Evolutionary conservation across 2,329 filamentous ascomycete species (phyloP), one percentile per base, ranked within the genome.

Genomic region (Clonostachys solani): DNA sequence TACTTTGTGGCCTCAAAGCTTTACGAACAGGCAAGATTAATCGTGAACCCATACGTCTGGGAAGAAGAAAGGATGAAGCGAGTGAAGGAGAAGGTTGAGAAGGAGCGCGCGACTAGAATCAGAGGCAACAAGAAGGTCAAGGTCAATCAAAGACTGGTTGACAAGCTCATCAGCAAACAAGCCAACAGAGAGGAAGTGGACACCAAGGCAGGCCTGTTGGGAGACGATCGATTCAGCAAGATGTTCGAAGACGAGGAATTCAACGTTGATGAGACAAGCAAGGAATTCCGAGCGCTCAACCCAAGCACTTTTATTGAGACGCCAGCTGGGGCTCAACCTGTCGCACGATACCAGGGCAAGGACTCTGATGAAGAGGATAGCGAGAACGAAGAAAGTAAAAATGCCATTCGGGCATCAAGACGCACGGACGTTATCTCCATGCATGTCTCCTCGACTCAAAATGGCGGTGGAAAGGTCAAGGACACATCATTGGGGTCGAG

Each of bases 61-160:
- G 90, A 96, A 62, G 89, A 97, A 60, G 90, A 97, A 66, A 81
- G 91, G 48, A 84, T 86, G 50, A 96, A 95, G 76, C 85, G 87
- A 55, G 84, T 99, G 57, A 90, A 92, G 66, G 89, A 95, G 62
- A 96, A 92, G 77, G 90, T 99, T 53, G 90, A 96, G 61, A 96
- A 96, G 71, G 92, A 97, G 69, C 84, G 94, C n/a, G 89, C 94
- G 60, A 95, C 86, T 64, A 82, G 94, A 55, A 97, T 99, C 60
- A 83, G 94, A 57, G 92, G 92, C 54, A 90, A 85, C 68, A 96
- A 96, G 75, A 96, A 96, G 77, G 87, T 95, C 74, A 97, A 96
- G 77, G 91, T 99, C 71, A 99, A 99, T 66, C 83, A 91, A 60
- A 86, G 80, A 54, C 67, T 88, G 53, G 87, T 87, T 50, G 86